A percentile compares a stretch with the other conserved stretches of the same genome.
Conservation (phyloP, 176 grass and related monocot species). For the Phragmites australis region DNA sequence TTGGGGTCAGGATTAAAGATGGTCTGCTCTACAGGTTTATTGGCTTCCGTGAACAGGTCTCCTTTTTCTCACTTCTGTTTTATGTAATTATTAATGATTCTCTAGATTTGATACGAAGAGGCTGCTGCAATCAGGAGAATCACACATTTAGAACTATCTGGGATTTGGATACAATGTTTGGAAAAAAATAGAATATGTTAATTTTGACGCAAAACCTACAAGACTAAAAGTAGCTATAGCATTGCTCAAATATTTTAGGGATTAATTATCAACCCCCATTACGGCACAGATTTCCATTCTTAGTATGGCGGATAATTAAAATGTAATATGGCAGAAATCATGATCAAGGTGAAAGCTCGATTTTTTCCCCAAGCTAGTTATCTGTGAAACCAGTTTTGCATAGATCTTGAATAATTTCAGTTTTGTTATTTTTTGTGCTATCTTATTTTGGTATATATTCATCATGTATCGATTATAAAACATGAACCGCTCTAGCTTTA, state of each 20-base stretch:
- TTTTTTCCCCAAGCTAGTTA: constrained; percentile 6
- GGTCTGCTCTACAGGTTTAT: constrained; percentile 84
- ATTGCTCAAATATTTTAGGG: neutral
- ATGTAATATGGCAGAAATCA: constrained; percentile 8
- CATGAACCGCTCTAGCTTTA: constrained; percentile 11
- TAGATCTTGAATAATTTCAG: neutral
- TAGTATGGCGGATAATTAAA: neutral
- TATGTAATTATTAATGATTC: constrained; percentile 11
- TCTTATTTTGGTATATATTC: constrained; percentile 2
- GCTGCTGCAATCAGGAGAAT: neutral
- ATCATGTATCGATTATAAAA: neutral
- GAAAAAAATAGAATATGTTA: neutral
- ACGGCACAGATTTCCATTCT: neutral
- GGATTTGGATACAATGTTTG: neutral
- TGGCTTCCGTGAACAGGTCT: constrained; percentile 83
- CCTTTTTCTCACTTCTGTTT: neutral
- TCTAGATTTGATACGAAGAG: neutral
- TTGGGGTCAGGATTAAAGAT: constrained; percentile 72
- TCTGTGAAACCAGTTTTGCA: neutral
- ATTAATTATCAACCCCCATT: neutral
- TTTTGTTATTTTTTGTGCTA: constrained; percentile 6
- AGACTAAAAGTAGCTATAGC: neutral
- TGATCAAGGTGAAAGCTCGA: neutral
- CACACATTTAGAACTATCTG: neutral
- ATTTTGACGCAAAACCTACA: neutral